Evolutionary conservation across 495 filamentous ascomycete genomes (phyloP), one percentile per base, ranked within the genome.

Genomic region (Articulospora tetracladia): DNA sequence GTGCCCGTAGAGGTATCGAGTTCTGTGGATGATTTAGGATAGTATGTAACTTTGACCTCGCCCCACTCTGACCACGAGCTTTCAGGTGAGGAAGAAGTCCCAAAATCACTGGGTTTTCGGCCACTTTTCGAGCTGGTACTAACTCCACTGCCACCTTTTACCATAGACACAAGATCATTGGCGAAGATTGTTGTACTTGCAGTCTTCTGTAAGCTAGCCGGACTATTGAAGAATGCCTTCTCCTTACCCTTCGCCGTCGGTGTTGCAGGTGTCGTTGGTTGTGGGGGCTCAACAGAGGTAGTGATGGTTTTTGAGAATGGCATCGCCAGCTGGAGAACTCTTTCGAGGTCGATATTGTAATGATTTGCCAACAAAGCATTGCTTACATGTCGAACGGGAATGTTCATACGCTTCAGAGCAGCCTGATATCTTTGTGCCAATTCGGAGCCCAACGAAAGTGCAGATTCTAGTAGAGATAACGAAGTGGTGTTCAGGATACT

Each of bases 261-360:
- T 3, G 71, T 70, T 20, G 68, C 70, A 2, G 79, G 78, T 12
- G 81, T 78, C 10, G 75, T 68, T 2, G 84, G 71, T 17, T 78
- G 72, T 11, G 77, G 65, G 27, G 75, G 55, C 25, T 75, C 78
- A 0, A 67, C 41, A 34, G 79, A 55, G 66, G 73, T 59, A 64
- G 74, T 62, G 61, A 80, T 65, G 68, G 87, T 80, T 68, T 89
- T 94, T 8, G 86, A 77, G 68, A 98, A 96, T 12, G 94, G 91
- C 34, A 86, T 77, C 3, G 94, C 86, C 25, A 98, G 76, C 67
- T 88, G 88, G 46, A 90, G 86, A 53, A 99, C 80, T 59, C 89
- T 87, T 39, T 97, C 92, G 27, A 98, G 79, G 67, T 96, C 90
- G 72, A 98, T 93, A 66, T 92, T 93, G 78, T 97, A 98, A 70